phyloP scores from a whole-genome alignment of 805 yeast genomes.

The Starmerella bombi region DNA sequence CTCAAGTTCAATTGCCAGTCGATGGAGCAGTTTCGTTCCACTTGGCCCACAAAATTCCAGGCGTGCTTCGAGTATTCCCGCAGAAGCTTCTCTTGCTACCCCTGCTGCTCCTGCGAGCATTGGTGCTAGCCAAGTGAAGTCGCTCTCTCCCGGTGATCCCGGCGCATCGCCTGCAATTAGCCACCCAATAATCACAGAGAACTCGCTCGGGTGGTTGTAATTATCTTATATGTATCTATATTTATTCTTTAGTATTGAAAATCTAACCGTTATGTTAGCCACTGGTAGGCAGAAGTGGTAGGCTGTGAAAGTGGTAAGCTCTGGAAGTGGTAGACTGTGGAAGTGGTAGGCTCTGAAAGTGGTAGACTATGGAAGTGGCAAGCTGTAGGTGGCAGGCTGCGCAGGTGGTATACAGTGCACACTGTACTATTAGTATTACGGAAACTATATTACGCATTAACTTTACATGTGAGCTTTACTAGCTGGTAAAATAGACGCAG shows the following conservation, averaged over 20 bases:
- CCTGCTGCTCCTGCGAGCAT: background rate
- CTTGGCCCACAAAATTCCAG: background rate
- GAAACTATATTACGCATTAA: too few relatives aligned
- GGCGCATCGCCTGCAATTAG: constrained; percentile 24
- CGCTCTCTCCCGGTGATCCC: background rate
- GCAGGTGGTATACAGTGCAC: too few relatives aligned
- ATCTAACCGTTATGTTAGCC: too few relatives aligned
- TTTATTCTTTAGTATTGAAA: constrained; percentile 2
- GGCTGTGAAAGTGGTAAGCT: too few relatives aligned
- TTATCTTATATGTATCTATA: constrained; percentile 1
- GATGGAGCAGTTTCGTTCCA: constrained; percentile 6
- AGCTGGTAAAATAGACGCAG: too few relatives aligned
- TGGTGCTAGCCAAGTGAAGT: background rate
- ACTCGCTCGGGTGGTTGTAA: constrained; percentile 31
- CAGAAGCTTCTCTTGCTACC: background rate
- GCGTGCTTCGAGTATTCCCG: background rate
- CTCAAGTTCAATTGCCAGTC: constrained; percentile 8
- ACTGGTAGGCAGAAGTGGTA: too few relatives aligned
- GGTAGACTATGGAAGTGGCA: too few relatives aligned
- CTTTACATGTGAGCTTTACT: too few relatives aligned
- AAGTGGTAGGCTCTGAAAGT: too few relatives aligned
- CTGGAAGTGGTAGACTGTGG: too few relatives aligned
- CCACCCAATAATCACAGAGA: constrained; percentile 31
- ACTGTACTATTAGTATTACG: too few relatives aligned
- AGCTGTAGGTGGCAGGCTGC: too few relatives aligned